Evolutionary conservation across 805 yeast genomes (phyloP), one percentile per base, ranked within the genome.

Genomic region (Barnettozyma wickerhamii): DNA sequence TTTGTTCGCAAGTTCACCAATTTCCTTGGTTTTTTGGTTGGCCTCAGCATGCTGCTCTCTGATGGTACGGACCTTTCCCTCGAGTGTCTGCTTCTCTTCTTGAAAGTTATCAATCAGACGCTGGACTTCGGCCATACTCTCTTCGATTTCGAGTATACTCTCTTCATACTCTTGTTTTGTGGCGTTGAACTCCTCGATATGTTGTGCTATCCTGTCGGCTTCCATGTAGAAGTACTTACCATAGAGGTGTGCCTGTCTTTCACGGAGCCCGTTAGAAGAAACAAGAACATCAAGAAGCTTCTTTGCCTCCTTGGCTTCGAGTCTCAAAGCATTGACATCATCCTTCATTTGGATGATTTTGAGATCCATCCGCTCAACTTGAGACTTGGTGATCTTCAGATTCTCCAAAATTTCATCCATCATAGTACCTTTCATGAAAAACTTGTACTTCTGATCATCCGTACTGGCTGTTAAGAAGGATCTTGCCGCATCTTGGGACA

Each of bases 401-500:
- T 81, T 79, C 13, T 68, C 70, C 28, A 72, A 62, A n/a, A 83
- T 78, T 33, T 81, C 85, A 41, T 79, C 81, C 36, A 84, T 72
- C 52, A 81, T 70, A 2, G 95, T 80, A 27, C 95, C 96, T 38
- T 75, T 75, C 85, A 84, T 81, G 57, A 91, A 87, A 56, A 77
- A 81, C 13, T 71, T 70, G 59, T 80, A 93, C 60, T 89, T 86
- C 35, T 75, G 81, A 27, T 69, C 70, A 44, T 86, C 84, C 5
- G 86, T 72, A 5, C 93, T 78, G 24, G 81, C 77, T 1, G 95
- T 84, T 47, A 93, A 65, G 56, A 93, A 93, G 13, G 90, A 84
- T 50, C 95, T 77, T 2, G 99, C 98, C 45, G 82, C 85, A 51
- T 93, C 97, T 60, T 93, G 99, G 1, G 95, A 87, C 37, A 93